A percentile compares a stretch with the other conserved stretches of the same genome.
phyloP scores from a whole-genome alignment of 108 stramenopile genomes.

The Nitzschia inconspicua region DNA sequence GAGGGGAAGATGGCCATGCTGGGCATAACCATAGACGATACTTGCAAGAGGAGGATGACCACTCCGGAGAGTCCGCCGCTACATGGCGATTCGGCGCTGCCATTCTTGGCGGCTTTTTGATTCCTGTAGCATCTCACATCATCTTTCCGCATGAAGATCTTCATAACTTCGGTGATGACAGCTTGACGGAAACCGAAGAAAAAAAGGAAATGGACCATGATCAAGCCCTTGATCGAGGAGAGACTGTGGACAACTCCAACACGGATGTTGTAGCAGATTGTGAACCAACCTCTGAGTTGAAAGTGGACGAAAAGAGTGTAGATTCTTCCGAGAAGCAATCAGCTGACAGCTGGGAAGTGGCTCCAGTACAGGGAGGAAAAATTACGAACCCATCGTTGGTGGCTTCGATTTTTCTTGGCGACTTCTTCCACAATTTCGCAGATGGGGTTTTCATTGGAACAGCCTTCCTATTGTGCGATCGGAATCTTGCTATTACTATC shows the following conservation, averaged over 20 bases:
- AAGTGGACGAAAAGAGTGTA: too few relatives aligned
- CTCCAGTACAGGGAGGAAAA: too few relatives aligned
- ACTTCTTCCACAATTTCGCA: conserved; percentile 75
- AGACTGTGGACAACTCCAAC: neutral
- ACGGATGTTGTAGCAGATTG: too few relatives aligned
- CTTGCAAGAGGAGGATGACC: conserved; percentile 34
- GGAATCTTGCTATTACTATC: conserved; percentile 42
- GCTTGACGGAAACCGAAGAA: too few relatives aligned
- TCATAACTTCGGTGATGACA: neutral
- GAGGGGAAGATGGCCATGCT: conserved; percentile 14
- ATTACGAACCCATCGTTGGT: neutral
- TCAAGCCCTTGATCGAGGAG: neutral
- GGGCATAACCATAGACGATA: conserved; percentile 28
- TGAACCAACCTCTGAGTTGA: too few relatives aligned
- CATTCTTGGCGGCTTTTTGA: conserved; percentile 65
- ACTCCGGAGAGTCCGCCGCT: conserved; percentile 28
- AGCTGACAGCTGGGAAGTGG: too few relatives aligned
- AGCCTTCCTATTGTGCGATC: conserved; percentile 59
- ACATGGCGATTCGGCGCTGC: conserved; percentile 64
- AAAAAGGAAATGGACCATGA: neutral
- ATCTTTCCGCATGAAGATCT: conserved; percentile 34
- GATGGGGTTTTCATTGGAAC: conserved; percentile 85
- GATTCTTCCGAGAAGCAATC: too few relatives aligned
- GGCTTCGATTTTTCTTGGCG: conserved; percentile 48
- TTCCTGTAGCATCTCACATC: conserved; percentile 48